Conservation (phyloP, 2,329 filamentous ascomycete species). For the Colletotrichum kahawae region DNA sequence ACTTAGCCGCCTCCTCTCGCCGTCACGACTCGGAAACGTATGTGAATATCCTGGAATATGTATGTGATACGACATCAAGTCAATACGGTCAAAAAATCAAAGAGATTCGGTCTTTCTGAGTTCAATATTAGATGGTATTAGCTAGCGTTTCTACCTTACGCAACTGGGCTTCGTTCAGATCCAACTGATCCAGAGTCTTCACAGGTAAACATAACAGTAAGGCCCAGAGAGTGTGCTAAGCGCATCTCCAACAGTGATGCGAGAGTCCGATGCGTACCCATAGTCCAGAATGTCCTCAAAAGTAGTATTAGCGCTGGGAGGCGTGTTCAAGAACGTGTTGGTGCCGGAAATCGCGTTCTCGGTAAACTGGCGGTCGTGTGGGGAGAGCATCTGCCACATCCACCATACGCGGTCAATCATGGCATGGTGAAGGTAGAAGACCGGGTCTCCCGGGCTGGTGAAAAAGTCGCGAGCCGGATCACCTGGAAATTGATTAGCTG, state of each 20-base stretch:
- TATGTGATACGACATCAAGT: no score
- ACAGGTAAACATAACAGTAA: constrained; percentile 31
- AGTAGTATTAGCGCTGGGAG: constrained; percentile 25
- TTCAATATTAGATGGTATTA: neutral
- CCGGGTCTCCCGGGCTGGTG: constrained; percentile 35
- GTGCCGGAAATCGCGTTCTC: constrained; percentile 25
- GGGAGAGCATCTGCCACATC: constrained; percentile 30
- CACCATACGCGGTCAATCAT: constrained; percentile 32
- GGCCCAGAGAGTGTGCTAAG: constrained; percentile 28
- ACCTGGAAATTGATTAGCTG: constrained; percentile 28
- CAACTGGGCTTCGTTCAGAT: neutral
- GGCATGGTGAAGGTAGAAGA: constrained; percentile 34
- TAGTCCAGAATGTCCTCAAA: constrained; percentile 27
- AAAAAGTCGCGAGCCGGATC: constrained; percentile 46
- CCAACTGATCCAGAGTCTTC: neutral
- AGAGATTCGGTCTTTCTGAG: no score
- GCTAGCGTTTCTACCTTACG: neutral
- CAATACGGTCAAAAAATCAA: no score
- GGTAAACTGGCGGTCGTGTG: constrained; percentile 26
- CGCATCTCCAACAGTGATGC: constrained; percentile 26
- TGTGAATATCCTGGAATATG: no score
- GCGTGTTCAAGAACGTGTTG: constrained; percentile 27
- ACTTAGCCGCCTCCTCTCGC: neutral
- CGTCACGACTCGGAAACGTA: neutral
- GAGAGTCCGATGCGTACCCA: constrained; percentile 24